Evolutionary conservation across 1,284 basidiomycete species (phyloP).

Genomic region (Cystobasidium sp.): DNA sequence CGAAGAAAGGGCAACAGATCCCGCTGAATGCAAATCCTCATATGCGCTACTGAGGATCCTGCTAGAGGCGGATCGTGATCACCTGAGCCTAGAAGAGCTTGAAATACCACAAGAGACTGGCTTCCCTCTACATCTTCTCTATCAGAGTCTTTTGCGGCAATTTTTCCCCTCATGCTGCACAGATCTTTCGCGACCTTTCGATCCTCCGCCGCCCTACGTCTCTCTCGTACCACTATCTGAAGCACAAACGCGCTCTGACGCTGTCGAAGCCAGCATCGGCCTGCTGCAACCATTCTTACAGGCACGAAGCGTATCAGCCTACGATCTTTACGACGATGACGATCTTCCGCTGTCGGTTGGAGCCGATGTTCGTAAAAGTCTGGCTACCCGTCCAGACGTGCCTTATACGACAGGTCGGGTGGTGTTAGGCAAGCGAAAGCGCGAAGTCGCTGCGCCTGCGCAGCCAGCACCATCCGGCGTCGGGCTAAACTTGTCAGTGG

Average conservation of each 20-base stretch:
- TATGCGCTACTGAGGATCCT: constrained; percentile 24
- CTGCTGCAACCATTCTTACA: constrained; percentile 75
- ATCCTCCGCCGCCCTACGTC: constrained; percentile 13
- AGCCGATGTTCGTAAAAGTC: constrained; percentile 6
- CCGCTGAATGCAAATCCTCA: constrained; percentile 6
- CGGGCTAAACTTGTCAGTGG: constrained; percentile 8
- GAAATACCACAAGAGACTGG: constrained; percentile 16
- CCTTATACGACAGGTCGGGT: constrained; percentile 20
- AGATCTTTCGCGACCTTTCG: constrained; percentile 22
- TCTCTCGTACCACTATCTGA: constrained; percentile 77
- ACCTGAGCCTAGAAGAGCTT: constrained; percentile 8
- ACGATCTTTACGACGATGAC: constrained; percentile 48
- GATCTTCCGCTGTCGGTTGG: constrained; percentile 1
- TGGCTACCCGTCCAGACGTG: constrained; percentile 29
- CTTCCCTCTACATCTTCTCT: constrained; percentile 19
- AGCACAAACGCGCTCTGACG: constrained; percentile 68
- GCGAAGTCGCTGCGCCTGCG: constrained; percentile 12
- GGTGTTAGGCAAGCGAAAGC: constrained; percentile 35
- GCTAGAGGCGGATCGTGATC: constrained; percentile 22
- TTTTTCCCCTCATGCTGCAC: constrained; percentile 1
- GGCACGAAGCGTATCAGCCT: constrained; percentile 40
- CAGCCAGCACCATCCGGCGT: background rate
- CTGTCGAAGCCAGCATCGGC: constrained; percentile 78
- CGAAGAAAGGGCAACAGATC: background rate
- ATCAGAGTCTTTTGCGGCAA: constrained; percentile 19